These are phyloP conservation scores for Fraxinus paxiana DNA, from an alignment of 305 asterid genomes.

Conservation along the genomic window DNA sequence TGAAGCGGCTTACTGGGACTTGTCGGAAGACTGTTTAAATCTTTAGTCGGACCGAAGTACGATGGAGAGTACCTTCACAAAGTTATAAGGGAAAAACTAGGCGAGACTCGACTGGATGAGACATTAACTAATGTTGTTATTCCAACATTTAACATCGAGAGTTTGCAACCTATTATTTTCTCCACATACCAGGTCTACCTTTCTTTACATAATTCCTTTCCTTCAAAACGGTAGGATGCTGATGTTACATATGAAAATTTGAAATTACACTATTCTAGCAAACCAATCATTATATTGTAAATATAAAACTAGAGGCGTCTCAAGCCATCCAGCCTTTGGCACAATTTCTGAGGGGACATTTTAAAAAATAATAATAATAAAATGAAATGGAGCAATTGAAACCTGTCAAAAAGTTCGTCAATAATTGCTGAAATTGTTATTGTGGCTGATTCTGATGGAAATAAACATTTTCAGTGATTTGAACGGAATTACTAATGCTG, in stretches of 20 bases:
- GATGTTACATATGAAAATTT: background rate
- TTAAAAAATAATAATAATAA: too few relatives aligned
- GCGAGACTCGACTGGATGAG: constrained; percentile 29
- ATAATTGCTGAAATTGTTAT: background rate
- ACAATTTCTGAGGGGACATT: too few relatives aligned
- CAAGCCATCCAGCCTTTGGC: too few relatives aligned
- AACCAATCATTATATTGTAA: background rate
- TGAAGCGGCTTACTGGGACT: constrained; percentile 22
- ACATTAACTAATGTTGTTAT: constrained; percentile 41
- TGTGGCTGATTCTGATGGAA: too few relatives aligned
- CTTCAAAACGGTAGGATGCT: background rate
- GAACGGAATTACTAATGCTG: background rate
- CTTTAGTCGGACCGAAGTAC: constrained; percentile 30
- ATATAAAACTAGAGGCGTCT: too few relatives aligned
- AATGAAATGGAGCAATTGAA: too few relatives aligned
- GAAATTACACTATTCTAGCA: background rate
- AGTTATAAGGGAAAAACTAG: constrained; percentile 29
- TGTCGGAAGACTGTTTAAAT: background rate
- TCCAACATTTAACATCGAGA: constrained; percentile 42
- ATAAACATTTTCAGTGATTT: background rate
- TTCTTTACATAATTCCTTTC: background rate
- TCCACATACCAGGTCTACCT: constrained; percentile 37
- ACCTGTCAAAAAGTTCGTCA: too few relatives aligned
- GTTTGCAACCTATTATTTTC: constrained; percentile 44
- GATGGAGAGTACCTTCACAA: constrained; percentile 34